Evolutionary conservation across 441 rosid species (phyloP).

Genomic region (Dalechampia spathulata): DNA sequence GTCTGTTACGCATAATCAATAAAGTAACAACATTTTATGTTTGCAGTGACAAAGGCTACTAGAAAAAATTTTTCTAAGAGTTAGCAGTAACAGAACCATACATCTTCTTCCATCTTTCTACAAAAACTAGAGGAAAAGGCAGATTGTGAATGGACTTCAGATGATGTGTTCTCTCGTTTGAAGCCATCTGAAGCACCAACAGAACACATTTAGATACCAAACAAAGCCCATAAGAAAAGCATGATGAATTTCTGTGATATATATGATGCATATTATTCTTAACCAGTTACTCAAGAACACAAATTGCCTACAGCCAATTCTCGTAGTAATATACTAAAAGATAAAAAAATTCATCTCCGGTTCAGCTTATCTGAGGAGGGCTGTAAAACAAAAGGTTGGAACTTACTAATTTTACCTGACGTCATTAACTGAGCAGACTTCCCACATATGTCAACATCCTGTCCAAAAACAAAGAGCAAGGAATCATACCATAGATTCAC

Average conservation of each 20-base stretch:
- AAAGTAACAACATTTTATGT: too few species aligned
- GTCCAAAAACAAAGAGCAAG: conserved; percentile 22
- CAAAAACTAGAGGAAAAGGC: too few species aligned
- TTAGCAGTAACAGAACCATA: too few species aligned
- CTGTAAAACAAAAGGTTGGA: neutral
- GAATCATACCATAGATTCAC: too few species aligned
- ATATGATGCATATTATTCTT: neutral
- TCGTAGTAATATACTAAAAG: neutral
- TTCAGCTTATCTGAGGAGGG: neutral
- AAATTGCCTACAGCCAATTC: neutral
- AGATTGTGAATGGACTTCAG: too few species aligned
- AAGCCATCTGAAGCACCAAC: too few species aligned
- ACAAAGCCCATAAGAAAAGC: neutral
- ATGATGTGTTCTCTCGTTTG: too few species aligned
- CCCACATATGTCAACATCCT: conserved; percentile 38
- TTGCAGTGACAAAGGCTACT: too few species aligned
- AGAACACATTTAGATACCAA: conserved; percentile 7
- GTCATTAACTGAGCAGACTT: conserved; percentile 20
- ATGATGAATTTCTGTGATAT: neutral
- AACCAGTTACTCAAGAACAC: conserved; percentile 3
- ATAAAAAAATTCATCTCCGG: neutral
- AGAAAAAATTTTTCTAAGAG: neutral
- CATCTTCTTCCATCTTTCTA: too few species aligned
- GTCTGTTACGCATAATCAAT: too few species aligned
- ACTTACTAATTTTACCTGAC: conserved; percentile 24